These are phyloP conservation scores for Rhizopogon rudus DNA, from an alignment of 768 basidiomycete genomes.

Conservation along the genomic window DNA sequence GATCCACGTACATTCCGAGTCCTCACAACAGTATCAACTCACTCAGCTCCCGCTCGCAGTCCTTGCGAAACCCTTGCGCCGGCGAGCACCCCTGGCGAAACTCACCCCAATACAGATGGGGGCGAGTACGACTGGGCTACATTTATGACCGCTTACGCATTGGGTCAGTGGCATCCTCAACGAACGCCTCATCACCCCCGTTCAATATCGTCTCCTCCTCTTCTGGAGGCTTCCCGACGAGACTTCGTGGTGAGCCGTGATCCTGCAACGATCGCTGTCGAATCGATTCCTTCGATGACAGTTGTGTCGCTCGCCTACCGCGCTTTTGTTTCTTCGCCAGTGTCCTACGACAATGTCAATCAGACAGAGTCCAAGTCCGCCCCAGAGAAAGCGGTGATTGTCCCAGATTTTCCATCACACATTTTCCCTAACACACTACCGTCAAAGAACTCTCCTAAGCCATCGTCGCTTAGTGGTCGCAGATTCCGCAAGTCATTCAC, in stretches of 20 bases:
- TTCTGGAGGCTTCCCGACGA: background rate
- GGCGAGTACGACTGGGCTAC: constrained; percentile 62
- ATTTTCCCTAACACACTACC: constrained; percentile 22
- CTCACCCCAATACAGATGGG: constrained; percentile 10
- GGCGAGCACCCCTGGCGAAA: background rate
- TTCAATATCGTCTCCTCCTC: constrained; percentile 18
- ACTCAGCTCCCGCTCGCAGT: background rate
- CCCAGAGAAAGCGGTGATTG: background rate
- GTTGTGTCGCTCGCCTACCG: constrained; percentile 9
- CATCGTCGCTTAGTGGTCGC: constrained; percentile 27
- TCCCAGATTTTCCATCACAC: constrained; percentile 3
- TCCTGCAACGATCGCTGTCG: background rate
- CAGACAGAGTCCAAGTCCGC: background rate
- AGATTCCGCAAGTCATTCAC: constrained; percentile 44
- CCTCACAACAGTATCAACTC: background rate
- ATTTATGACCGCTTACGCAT: constrained; percentile 72
- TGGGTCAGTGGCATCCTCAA: constrained; percentile 78
- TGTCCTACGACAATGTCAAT: constrained; percentile 2
- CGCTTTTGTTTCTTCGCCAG: constrained; percentile 7
- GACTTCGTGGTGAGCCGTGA: constrained; percentile 6
- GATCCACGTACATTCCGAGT: background rate
- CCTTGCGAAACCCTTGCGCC: background rate
- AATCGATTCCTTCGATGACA: constrained; percentile 4
- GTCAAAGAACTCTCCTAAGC: constrained; percentile 19
- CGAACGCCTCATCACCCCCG: constrained; percentile 58